Conservation (phyloP, 495 filamentous ascomycete genomes). For the Penicillium coffeae region DNA sequence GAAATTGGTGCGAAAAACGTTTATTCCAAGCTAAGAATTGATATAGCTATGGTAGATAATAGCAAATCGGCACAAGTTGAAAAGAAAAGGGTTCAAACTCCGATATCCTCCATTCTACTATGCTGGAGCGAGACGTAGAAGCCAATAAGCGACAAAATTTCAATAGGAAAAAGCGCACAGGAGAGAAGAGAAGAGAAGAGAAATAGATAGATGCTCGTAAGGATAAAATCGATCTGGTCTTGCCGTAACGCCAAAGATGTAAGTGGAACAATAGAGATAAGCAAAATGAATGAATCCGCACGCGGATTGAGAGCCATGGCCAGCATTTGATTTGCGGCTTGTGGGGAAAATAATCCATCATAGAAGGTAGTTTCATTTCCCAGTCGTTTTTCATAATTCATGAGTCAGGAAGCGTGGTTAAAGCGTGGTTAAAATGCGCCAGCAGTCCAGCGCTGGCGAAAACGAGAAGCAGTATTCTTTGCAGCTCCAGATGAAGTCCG, state of each 20-base stretch:
- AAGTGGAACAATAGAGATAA: not conserved
- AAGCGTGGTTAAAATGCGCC: not conserved
- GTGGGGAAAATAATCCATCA: not conserved
- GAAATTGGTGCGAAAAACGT: not conserved
- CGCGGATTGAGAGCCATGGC: not conserved
- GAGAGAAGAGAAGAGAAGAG: not conserved
- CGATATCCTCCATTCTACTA: conserved; percentile 14
- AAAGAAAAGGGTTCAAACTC: conserved; percentile 7
- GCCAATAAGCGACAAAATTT: not conserved
- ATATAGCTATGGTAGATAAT: not conserved
- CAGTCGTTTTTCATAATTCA: not conserved
- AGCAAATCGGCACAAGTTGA: not conserved
- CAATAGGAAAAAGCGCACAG: not conserved
- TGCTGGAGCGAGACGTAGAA: conserved; percentile 8
- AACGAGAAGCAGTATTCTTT: no score
- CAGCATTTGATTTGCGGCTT: not conserved
- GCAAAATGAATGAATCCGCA: not conserved
- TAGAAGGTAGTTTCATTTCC: no score
- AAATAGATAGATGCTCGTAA: not conserved
- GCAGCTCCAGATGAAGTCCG: no score
- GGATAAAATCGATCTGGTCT: conserved; percentile 11
- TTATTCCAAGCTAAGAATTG: not conserved
- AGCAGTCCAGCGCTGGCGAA: conserved; percentile 1
- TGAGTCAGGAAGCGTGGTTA: not conserved
- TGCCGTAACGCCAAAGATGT: conserved; percentile 4